Conservation (phyloP, 176 grass and related monocot genomes). For the Eragrostis nindensis region DNA sequence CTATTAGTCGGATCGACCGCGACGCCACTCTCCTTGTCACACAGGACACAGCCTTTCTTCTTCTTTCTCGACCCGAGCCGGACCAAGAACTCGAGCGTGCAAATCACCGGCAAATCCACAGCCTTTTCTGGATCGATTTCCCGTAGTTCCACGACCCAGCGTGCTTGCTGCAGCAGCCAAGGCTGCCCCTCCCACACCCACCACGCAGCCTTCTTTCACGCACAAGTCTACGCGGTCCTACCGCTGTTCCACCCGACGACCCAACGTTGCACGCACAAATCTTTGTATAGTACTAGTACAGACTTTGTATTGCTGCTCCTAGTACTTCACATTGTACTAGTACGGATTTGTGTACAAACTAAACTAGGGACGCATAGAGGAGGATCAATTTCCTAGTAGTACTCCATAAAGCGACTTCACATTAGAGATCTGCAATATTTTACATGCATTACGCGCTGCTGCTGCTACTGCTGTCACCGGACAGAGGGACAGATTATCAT, state of each 20-base stretch:
- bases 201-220: too few relatives aligned
- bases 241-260: neutral
- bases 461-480: neutral
- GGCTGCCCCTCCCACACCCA: neutral
- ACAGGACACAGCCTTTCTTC: too few relatives aligned
- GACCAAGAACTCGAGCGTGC: slow-evolving; percentile 3
- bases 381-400: neutral
- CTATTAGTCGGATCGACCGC: too few relatives aligned
- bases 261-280: neutral
- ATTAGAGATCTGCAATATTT: slow-evolving; percentile 25
- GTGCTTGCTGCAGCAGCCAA: too few relatives aligned
- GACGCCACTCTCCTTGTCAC: slow-evolving; percentile 15
- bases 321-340: too few relatives aligned
- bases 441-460: neutral
- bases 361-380: neutral
- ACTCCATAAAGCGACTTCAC: neutral
- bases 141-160: neutral
- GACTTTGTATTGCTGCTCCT: too few relatives aligned
- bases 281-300: too few relatives aligned
- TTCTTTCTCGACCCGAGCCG: slow-evolving; percentile 23
- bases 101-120: neutral
- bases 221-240: too few relatives aligned
- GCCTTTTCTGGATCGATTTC: neutral
- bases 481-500: neutral
- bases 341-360: too few relatives aligned